phyloP scores from a whole-genome alignment of 148 eudicot species.

The Heliamphora exappendiculata region DNA sequence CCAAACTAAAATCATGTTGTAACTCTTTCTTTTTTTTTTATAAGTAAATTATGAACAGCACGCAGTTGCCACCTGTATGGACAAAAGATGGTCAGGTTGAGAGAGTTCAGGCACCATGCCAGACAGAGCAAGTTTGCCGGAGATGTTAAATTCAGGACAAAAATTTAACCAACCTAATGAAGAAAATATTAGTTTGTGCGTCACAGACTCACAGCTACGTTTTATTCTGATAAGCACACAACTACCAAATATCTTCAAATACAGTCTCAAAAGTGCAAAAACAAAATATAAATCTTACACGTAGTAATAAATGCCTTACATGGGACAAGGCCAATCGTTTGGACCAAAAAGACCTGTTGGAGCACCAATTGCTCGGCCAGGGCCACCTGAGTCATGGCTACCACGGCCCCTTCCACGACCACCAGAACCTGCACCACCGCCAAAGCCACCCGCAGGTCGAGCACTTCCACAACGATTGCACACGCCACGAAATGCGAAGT shows the following conservation, averaged over 20 bases:
- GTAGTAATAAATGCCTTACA: conserved; percentile 45
- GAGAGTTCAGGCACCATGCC: too few species aligned
- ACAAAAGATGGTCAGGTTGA: too few species aligned
- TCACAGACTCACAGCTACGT: too few species aligned
- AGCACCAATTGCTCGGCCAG: conserved; percentile 50
- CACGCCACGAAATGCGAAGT: conserved; percentile 95
- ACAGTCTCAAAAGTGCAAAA: neutral
- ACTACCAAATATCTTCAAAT: neutral
- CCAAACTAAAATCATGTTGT: neutral
- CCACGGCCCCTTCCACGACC: conserved; percentile 96
- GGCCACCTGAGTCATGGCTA: conserved; percentile 47
- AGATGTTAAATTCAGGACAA: too few species aligned
- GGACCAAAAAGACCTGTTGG: conserved; percentile 93
- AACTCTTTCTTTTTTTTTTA: neutral
- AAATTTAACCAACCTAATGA: neutral
- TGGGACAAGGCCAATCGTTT: conserved; percentile 97
- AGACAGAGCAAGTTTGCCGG: too few species aligned
- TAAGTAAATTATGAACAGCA: neutral
- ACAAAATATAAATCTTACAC: neutral
- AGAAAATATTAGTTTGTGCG: neutral
- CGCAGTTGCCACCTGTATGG: too few species aligned
- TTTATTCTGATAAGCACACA: too few species aligned
- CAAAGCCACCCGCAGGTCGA: conserved; percentile 77
- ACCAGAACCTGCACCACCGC: conserved; percentile 60
- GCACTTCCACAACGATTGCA: conserved; percentile 99